Conservation (phyloP, 75 land plant species). For the Picea sitchensis region DNA sequence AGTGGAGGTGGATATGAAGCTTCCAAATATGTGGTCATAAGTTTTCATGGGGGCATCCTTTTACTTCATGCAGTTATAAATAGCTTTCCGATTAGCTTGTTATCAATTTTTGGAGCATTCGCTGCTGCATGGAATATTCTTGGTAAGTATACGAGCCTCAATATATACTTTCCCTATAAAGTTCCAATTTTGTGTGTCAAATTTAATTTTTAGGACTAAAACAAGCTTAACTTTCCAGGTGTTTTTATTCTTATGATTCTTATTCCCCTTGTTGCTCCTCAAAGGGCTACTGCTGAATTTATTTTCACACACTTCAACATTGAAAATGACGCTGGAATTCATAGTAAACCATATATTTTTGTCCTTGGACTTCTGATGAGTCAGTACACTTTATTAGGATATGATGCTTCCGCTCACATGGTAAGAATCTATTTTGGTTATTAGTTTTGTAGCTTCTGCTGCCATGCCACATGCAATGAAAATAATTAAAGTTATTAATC, state of each 20-base stretch:
- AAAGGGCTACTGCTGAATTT: slow-evolving; percentile 58
- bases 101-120: slow-evolving; percentile 62
- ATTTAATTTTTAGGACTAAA: neutral
- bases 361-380: slow-evolving; percentile 86
- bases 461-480: neutral
- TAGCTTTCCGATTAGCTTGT: slow-evolving; percentile 59
- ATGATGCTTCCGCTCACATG: slow-evolving; percentile 97
- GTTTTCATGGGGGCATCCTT: slow-evolving; percentile 72
- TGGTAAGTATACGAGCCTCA: slow-evolving; percentile 32
- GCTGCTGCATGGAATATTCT: slow-evolving; percentile 79
- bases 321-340: slow-evolving; percentile 60
- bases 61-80: slow-evolving; percentile 63
- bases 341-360: slow-evolving; percentile 72
- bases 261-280: slow-evolving; percentile 66
- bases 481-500: neutral
- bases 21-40: slow-evolving; percentile 65
- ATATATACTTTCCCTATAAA: neutral
- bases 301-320: slow-evolving; percentile 86
- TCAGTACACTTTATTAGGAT: slow-evolving; percentile 88
- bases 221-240: slow-evolving; percentile 30
- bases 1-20: slow-evolving; percentile 81
- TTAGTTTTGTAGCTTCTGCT: neutral
- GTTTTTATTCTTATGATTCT: slow-evolving; percentile 81
- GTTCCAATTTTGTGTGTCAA: neutral
- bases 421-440: slow-evolving; percentile 33